Base-by-base conservation (phyloP, 768 basidiomycete genomes). In the Boletus coccyginus region DNA sequence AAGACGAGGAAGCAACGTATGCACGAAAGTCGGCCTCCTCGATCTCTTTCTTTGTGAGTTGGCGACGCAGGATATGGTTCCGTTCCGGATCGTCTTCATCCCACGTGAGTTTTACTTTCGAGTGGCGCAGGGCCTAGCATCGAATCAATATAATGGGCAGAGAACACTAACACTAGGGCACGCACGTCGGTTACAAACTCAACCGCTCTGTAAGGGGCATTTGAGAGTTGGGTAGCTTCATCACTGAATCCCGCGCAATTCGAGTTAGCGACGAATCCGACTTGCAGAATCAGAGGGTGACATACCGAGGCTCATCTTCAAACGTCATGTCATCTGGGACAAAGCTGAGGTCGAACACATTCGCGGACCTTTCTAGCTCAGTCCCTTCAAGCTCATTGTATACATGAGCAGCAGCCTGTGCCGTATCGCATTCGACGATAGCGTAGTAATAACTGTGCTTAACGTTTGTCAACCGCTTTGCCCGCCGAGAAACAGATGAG, bases 101-200 rank as follows among this genome's bases (percentile, higher is more conserved):
- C 97, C 97, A 99, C 6, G 95, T 97, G 33, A 98, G 81, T 66
- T 92, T 97, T 57, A 98, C 96, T 77, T 94, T 97, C 14, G 97
- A 99, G 70, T 98, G 95, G 7, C 96, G 89, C 7, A 99, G 83
- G 11, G 96, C 96, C 94, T 98, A 60, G 7, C 31, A 9, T 14
- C 35, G 38, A 36, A 14, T 56, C 27, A 45, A 46, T 35, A 42
- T 17, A n/a, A 47, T 31, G 13, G 33, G 19, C 46, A 11, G 31
- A 13, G 13, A 16, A 29, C 17, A 12, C 10, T 8, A 27, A 32
- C 32, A 19, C 19, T 13, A 14, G 16, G 8, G 14, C 9, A 76
- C 90, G 69, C 66, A 94, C 95, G 67, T 96, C 92, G 3, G 97
- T 99, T 33, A 88, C 86, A 66, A 96, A 99, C 48, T 98, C 93